Base-by-base conservation (phyloP, 192 early-diverging fungal species). In the Backusella parvicylindrica region DNA sequence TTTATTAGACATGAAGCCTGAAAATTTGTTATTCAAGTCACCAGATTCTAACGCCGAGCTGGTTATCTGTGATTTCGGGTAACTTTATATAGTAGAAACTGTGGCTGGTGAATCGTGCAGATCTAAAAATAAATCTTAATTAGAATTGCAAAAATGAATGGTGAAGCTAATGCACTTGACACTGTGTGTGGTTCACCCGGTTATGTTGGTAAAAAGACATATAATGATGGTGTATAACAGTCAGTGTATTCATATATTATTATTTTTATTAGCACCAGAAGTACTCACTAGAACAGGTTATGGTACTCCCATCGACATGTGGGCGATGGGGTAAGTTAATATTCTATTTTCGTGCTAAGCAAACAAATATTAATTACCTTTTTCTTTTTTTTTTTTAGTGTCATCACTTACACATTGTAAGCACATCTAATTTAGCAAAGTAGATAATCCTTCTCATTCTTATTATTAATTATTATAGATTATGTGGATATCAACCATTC, bases 261-360 rank as follows among this genome's bases (percentile, higher is more conserved):
- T 16, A 6, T 18, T 21, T 32, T 37, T 66, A 8, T 65, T 32
- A 81, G 93, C 93, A 13, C 92, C 92, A 21, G 96, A 99, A 84
- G 90, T 99, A 26, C 80, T 97, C n/a, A 80, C 89, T 68, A 89
- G 93, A 70, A 85, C 88, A 66, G 92, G 92, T 6, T 93, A 99
- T 81, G 92, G 95, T 36, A 94, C 95, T 80, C 81, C 93, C 21
- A 96, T 99, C 2, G 96, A 99, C 81, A 86, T 99, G 77, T 99
- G 96, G 96, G 93, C 93, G 7, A 91, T 97, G 70, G 97, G 86
- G 86, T 87, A 79, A 75, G 63, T 64, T 60, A 66, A 66, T 21
- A 66, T 35, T 16, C 18, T 35, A 47, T 47, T 47, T 47, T 47
- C n/a, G 43, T 35, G 33, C 30, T 35, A 66, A 36, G 35, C n/a